phyloP scores from a whole-genome alignment of 1,139 yeast genomes.

The Yamadazyma trypodendri region DNA sequence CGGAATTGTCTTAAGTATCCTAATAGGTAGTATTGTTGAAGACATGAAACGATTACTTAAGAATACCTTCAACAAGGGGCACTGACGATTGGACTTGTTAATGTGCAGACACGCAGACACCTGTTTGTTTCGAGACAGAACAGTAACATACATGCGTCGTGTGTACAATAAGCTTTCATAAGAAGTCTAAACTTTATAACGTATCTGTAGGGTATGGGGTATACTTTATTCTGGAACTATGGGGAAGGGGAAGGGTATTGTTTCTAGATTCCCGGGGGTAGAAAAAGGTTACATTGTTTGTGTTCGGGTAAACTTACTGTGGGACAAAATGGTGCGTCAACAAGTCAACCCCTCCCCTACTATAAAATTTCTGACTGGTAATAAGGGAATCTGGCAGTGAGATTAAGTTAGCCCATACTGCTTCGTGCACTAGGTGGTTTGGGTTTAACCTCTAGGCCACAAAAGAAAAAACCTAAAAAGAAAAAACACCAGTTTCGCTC shows the following conservation, averaged over 20 bases:
- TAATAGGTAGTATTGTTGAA: not conserved
- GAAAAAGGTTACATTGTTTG: not conserved
- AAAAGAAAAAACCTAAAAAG: no score
- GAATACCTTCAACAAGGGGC: not conserved
- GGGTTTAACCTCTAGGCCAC: no score
- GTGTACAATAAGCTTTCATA: not conserved
- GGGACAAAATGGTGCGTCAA: not conserved
- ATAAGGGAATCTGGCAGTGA: no score
- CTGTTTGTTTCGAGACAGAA: not conserved
- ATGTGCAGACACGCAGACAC: no score
- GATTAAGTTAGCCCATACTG: not conserved
- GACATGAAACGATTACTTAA: slow-evolving; percentile 2
- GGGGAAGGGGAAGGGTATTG: no score
- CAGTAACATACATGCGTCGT: not conserved
- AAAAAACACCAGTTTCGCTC: no score
- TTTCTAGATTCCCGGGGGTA: no score
- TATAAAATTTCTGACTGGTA: no score
- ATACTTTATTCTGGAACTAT: not conserved
- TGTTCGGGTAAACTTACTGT: not conserved
- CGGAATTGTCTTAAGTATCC: no score
- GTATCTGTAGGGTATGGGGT: not conserved
- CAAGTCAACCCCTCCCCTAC: no score
- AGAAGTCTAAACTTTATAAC: no score
- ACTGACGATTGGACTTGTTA: not conserved
- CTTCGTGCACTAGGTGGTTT: not conserved